Percentiles rank a stretch among this genome's conserved stretches.
Conservation (phyloP, 2,329 filamentous ascomycete genomes). For the Exophiala aquamarina region DNA sequence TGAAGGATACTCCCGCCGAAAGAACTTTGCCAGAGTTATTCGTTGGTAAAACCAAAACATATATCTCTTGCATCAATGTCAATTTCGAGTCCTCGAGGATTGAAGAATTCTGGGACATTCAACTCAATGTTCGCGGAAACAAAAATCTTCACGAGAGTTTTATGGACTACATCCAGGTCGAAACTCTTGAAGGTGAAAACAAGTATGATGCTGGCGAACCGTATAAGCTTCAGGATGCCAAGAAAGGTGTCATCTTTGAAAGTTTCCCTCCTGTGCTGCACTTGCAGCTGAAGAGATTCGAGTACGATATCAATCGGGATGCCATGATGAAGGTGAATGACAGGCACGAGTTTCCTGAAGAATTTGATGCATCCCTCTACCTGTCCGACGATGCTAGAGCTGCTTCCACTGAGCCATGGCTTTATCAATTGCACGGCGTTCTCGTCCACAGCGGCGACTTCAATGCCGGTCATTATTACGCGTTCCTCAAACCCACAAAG, state of each 20-base stretch:
- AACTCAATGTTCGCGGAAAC: constrained; percentile 93
- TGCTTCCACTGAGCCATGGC: constrained; percentile 84
- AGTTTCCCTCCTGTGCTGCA: constrained; percentile 93
- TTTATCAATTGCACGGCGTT: constrained; percentile 91
- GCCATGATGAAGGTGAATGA: constrained; percentile 93
- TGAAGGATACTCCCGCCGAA: constrained; percentile 94
- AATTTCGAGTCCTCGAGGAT: constrained; percentile 93
- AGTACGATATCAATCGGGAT: constrained; percentile 94
- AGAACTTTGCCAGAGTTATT: constrained; percentile 89
- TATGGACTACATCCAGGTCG: constrained; percentile 92
- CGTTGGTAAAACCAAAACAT: constrained; percentile 97
- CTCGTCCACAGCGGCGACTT: constrained; percentile 95
- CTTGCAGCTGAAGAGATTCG: constrained; percentile 93
- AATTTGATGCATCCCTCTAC: constrained; percentile 71
- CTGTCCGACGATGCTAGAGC: constrained; percentile 70
- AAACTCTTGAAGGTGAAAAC: constrained; percentile 96
- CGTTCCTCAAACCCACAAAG: constrained; percentile 89
- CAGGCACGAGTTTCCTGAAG: constrained; percentile 49
- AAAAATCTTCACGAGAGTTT: constrained; percentile 92
- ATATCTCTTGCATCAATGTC: constrained; percentile 98
- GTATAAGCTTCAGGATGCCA: constrained; percentile 90
- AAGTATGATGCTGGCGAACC: constrained; percentile 93
- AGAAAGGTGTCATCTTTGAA: constrained; percentile 96
- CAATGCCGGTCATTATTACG: constrained; percentile 97
- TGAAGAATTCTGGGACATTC: constrained; percentile 99